These are phyloP conservation scores for Sclerotinia spermophila DNA, from an alignment of 2,329 filamentous ascomycete genomes.

Conservation along the genomic window DNA sequence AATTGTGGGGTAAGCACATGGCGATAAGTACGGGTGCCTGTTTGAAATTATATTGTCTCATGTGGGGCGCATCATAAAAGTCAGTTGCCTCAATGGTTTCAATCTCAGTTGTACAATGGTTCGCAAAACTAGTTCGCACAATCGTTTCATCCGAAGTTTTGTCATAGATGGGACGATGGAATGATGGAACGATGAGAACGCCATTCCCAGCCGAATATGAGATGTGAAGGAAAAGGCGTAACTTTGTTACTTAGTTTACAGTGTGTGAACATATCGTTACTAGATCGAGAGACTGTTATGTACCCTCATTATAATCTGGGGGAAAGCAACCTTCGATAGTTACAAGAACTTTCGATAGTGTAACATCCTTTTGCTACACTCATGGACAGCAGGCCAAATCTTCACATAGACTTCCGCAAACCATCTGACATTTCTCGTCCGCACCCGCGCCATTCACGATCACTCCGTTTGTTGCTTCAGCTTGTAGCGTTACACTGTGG, in stretches of 20 bases:
- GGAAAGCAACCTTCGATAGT: background rate
- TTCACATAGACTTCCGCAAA: conserved; percentile 27
- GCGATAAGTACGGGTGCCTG: conserved; percentile 15
- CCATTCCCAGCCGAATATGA: background rate
- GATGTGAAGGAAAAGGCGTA: background rate
- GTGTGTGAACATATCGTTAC: conserved; percentile 4
- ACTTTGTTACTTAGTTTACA: conserved; percentile 11
- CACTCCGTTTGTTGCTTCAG: conserved; percentile 46
- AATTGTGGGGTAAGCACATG: conserved; percentile 11
- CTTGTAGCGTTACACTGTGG: conserved; percentile 68
- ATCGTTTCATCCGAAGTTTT: conserved; percentile 11
- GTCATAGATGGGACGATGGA: conserved; percentile 10
- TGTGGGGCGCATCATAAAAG: background rate
- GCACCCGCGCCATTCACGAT: conserved; percentile 10
- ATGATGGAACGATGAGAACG: background rate
- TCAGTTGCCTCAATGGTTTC: background rate
- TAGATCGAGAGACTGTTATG: conserved; percentile 1
- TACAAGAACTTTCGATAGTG: conserved; percentile 4
- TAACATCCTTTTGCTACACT: conserved; percentile 1
- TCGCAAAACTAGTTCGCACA: conserved; percentile 14
- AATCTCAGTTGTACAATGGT: conserved; percentile 5
- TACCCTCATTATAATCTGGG: conserved; percentile 4
- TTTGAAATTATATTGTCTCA: background rate
- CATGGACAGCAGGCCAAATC: conserved; percentile 37
- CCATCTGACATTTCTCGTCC: conserved; percentile 23